Conservation (phyloP, 768 basidiomycete genomes). For the Hypholoma fasciculare region DNA sequence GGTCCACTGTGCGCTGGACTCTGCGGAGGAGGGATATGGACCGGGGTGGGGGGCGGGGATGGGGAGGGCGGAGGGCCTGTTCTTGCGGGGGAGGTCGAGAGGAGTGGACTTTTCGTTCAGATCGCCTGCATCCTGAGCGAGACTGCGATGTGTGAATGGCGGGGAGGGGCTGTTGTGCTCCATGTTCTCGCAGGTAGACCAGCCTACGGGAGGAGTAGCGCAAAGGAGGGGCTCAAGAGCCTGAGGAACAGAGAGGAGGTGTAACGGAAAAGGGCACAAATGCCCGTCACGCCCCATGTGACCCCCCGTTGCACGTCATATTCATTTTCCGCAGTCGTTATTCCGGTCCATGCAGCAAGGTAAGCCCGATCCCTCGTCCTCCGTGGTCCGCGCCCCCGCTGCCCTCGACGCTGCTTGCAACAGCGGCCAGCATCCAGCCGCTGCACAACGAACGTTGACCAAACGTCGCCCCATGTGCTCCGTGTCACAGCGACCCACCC, state of each 20-base stretch:
- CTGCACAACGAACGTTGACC: too few species aligned
- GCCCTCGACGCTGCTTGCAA: too few species aligned
- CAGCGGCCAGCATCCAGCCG: too few species aligned
- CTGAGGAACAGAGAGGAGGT: conserved; percentile 18
- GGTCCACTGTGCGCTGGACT: conserved; percentile 20
- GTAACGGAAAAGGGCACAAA: neutral
- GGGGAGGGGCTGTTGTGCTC: conserved; percentile 20
- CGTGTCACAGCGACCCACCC: too few species aligned
- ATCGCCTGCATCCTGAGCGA: conserved; percentile 20
- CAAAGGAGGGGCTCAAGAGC: conserved; percentile 17
- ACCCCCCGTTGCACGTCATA: neutral
- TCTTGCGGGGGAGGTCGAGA: too few species aligned
- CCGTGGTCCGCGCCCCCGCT: too few species aligned
- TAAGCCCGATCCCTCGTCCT: too few species aligned
- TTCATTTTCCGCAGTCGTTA: too few species aligned
- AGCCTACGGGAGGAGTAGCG: conserved; percentile 25
- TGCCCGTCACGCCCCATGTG: conserved; percentile 6
- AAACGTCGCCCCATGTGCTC: too few species aligned
- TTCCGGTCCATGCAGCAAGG: too few species aligned
- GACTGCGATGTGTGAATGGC: conserved; percentile 19
- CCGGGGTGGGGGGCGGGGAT: neutral
- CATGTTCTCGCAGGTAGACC: conserved; percentile 33
- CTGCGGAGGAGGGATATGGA: conserved; percentile 22
- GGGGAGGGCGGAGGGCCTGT: conserved; percentile 13
- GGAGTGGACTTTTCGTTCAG: conserved; percentile 21